A percentile compares a stretch with the other conserved stretches of the same genome.
These are phyloP conservation scores for Wallacemonas sp. DNA, from an alignment of 208 protist species.

Conservation along the genomic window DNA sequence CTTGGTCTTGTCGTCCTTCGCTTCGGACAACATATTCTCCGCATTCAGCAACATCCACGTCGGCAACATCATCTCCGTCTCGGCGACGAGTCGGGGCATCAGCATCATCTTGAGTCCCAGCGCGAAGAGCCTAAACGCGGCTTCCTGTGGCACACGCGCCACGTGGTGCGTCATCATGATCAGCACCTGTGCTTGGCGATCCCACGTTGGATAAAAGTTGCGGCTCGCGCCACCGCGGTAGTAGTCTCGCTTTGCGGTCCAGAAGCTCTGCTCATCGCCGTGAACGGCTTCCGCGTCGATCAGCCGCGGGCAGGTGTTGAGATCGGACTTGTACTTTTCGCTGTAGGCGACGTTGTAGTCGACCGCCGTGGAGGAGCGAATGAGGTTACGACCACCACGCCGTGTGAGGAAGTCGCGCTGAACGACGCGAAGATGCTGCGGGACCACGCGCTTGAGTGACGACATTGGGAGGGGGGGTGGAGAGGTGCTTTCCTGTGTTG, in stretches of 20 bases:
- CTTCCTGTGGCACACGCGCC: conserved; percentile 75
- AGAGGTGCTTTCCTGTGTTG: not conserved
- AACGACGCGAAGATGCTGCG: conserved; percentile 59
- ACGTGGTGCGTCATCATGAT: conserved; percentile 75
- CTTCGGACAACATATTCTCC: conserved; percentile 46
- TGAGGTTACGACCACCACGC: conserved; percentile 56
- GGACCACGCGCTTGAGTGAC: conserved; percentile 30
- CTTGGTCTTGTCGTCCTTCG: conserved; percentile 21
- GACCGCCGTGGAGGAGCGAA: conserved; percentile 46
- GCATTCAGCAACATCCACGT: conserved; percentile 62
- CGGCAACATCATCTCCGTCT: conserved; percentile 62
- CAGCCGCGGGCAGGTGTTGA: conserved; percentile 51
- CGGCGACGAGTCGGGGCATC: conserved; percentile 54
- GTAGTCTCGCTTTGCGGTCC: conserved; percentile 65
- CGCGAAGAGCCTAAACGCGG: conserved; percentile 82
- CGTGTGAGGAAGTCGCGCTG: conserved; percentile 73
- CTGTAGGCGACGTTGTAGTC: conserved; percentile 68
- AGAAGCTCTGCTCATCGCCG: conserved; percentile 83
- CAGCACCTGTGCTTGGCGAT: conserved; percentile 76
- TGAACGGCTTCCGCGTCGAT: conserved; percentile 83
- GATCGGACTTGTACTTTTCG: conserved; percentile 29
- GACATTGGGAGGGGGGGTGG: not conserved
- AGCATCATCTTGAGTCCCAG: conserved; percentile 75
- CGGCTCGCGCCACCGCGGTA: conserved; percentile 40
- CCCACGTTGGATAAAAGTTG: conserved; percentile 70